Conservation (phyloP, 345 rosid genomes). For the Rhodomyrtus tomentosa region DNA sequence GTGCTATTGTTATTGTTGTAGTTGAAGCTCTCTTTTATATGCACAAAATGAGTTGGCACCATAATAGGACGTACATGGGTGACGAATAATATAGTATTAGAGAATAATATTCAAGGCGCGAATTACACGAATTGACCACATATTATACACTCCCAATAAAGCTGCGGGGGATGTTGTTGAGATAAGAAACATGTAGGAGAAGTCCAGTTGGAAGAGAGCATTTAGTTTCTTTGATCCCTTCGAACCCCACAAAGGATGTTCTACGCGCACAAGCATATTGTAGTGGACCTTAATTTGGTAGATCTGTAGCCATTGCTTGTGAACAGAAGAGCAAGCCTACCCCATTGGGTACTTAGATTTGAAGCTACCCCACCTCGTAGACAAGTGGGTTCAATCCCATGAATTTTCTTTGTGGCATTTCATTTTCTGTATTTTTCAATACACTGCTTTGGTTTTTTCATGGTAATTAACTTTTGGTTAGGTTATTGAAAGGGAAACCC, state of each 20-base stretch:
- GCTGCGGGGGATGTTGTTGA: conserved; percentile 6
- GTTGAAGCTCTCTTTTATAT: conserved; percentile 2
- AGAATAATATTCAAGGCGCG: neutral
- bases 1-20: neutral
- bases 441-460: neutral
- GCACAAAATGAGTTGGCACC: conserved; percentile 12
- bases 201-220: conserved; percentile 1
- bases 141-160: conserved; percentile 2
- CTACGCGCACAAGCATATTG: neutral
- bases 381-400: neutral
- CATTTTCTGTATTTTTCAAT: neutral
- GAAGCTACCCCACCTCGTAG: conserved; percentile 16
- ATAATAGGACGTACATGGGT: neutral
- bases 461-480: conserved; percentile 12
- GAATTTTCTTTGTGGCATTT: neutral
- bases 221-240: neutral
- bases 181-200: neutral
- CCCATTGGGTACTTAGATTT: conserved; percentile 21
- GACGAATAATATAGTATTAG: neutral
- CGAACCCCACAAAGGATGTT: neutral
- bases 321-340: conserved; percentile 1
- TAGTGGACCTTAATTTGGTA: neutral
- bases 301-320: conserved; percentile 6
- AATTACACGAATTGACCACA: conserved; percentile 1
- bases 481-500: conserved; percentile 51